Percentiles rank a stretch among this genome's conserved stretches.
Conservation (phyloP, 169 alveolate species). For the Plasmodium malariae region DNA sequence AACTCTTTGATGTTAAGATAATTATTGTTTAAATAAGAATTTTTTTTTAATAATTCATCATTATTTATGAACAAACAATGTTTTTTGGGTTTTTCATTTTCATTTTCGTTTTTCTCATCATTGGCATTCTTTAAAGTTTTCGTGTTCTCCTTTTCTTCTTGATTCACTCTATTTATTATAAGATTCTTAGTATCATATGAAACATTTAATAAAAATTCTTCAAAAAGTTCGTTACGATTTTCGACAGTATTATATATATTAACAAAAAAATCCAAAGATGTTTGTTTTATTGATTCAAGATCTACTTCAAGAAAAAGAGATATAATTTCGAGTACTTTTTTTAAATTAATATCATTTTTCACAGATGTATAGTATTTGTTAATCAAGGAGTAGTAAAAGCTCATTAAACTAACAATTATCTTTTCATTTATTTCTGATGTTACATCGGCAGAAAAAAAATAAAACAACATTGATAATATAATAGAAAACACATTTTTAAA, state of each 20-base stretch:
- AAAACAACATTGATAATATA: slow-evolving; percentile 71
- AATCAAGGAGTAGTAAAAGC: slow-evolving; percentile 74
- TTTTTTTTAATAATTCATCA: slow-evolving; percentile 40
- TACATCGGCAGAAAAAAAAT: slow-evolving; percentile 50
- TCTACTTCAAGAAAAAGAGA: slow-evolving; percentile 64
- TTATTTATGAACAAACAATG: slow-evolving; percentile 25
- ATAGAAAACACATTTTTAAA: slow-evolving; percentile 65
- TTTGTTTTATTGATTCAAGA: slow-evolving; percentile 62
- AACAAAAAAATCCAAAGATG: slow-evolving; percentile 70
- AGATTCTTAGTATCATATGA: slow-evolving; percentile 59
- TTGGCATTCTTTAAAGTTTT: slow-evolving; percentile 10
- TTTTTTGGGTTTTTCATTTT: slow-evolving; percentile 16
- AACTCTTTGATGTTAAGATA: slow-evolving; percentile 20
- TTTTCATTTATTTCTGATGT: slow-evolving; percentile 71
- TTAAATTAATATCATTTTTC: slow-evolving; percentile 70
- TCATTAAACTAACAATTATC: slow-evolving; percentile 76
- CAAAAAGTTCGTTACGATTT: slow-evolving; percentile 64
- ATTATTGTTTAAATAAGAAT: slow-evolving; percentile 26
- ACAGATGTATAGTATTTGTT: slow-evolving; percentile 71
- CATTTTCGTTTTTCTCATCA: slow-evolving; percentile 33
- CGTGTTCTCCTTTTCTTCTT: slow-evolving; percentile 59
- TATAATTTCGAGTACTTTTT: slow-evolving; percentile 70
- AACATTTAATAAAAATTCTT: slow-evolving; percentile 68
- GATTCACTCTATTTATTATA: slow-evolving; percentile 67
- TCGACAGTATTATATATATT: slow-evolving; percentile 68